Conservation (phyloP, 495 filamentous ascomycete genomes). For the Penicillium macrosclerotiorum region DNA sequence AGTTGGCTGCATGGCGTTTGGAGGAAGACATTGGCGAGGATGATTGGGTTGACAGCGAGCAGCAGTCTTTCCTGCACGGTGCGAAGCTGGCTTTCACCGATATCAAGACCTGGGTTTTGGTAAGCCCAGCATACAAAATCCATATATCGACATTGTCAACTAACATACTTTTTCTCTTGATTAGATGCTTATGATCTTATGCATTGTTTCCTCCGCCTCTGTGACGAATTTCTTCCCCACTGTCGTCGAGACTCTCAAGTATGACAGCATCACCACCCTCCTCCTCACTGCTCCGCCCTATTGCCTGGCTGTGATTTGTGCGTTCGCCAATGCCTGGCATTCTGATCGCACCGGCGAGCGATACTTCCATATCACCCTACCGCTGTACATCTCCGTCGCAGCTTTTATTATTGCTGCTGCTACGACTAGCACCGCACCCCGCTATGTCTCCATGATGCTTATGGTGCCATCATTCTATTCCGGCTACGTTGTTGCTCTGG, state of each 20-base stretch:
- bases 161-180: conserved; percentile 7
- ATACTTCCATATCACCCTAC: conserved; percentile 71
- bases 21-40: conserved; percentile 78
- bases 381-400: conserved; percentile 64
- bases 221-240: conserved; percentile 92
- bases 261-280: conserved; percentile 63
- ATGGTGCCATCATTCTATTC: conserved; percentile 59
- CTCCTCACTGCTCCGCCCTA: conserved; percentile 78
- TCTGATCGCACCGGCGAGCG: conserved; percentile 77
- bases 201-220: conserved; percentile 67
- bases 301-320: conserved; percentile 65
- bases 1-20: conserved; percentile 66
- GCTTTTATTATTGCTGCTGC: conserved; percentile 76
- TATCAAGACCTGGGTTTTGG: conserved; percentile 62
- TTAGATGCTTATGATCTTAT: conserved; percentile 66
- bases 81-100: conserved; percentile 70
- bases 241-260: conserved; percentile 73
- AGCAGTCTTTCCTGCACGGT: conserved; percentile 66
- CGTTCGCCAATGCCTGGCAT: conserved; percentile 73
- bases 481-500: conserved; percentile 69
- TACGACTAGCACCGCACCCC: conserved; percentile 59
- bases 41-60: conserved; percentile 63
- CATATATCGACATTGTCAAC: background rate
- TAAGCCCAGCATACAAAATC: conserved; percentile 5
- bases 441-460: conserved; percentile 82